phyloP scores from a whole-genome alignment of 1,284 basidiomycete genomes.

The Ustilago cynodontis region DNA sequence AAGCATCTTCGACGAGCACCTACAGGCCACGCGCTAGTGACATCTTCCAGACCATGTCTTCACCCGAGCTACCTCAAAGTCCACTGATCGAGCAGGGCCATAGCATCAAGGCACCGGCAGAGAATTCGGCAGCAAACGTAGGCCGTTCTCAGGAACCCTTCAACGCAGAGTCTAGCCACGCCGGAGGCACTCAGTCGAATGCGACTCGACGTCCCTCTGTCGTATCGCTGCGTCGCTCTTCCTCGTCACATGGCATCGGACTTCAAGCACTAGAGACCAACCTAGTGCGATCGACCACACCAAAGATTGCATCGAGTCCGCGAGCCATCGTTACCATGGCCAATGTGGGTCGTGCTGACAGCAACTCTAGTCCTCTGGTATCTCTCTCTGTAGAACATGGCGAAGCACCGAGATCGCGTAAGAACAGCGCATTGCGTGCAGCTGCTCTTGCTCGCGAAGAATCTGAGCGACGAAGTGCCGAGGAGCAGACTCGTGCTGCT shows the following conservation, averaged over 20 bases:
- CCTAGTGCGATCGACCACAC: slow-evolving; percentile 38
- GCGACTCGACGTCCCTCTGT: slow-evolving; percentile 13
- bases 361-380: slow-evolving; percentile 27
- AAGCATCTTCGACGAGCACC: slow-evolving; percentile 28
- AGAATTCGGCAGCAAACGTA: background rate
- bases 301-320: slow-evolving; percentile 24
- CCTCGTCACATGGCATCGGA: slow-evolving; percentile 51
- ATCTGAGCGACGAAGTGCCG: slow-evolving; percentile 35
- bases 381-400: slow-evolving; percentile 17
- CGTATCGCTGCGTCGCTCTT: slow-evolving; percentile 31
- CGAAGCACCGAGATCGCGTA: slow-evolving; percentile 36
- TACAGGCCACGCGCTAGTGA: slow-evolving; percentile 50
- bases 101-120: background rate
- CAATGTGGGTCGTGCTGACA: slow-evolving; percentile 34
- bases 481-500: slow-evolving; percentile 34
- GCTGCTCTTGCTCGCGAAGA: slow-evolving; percentile 49
- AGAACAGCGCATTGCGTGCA: slow-evolving; percentile 49
- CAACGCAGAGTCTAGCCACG: background rate
- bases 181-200: slow-evolving; percentile 3
- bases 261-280: slow-evolving; percentile 50
- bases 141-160: background rate
- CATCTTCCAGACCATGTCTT: slow-evolving; percentile 33
- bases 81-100: background rate
- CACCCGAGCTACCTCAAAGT: background rate
- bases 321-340: slow-evolving; percentile 20